Evolutionary conservation across 345 rosid genomes (phyloP).

Genomic region (Brassica juncea): DNA sequence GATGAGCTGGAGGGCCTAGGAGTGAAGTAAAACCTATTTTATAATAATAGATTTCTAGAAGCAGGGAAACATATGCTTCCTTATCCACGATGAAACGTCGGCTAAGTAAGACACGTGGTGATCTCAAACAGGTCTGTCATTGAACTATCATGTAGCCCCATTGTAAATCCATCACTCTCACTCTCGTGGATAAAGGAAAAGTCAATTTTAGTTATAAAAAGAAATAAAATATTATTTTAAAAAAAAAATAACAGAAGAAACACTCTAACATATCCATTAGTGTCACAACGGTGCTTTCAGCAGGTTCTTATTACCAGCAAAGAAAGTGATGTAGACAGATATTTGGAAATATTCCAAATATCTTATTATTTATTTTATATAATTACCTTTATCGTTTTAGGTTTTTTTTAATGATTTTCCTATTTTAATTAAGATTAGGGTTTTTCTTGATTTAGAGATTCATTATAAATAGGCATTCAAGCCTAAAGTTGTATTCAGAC

Average conservation of each 20-base stretch:
- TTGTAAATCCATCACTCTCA: slow-evolving; percentile 24
- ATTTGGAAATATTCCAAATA: too few relatives aligned
- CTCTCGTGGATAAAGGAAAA: slow-evolving; percentile 31
- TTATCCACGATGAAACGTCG: slow-evolving; percentile 34
- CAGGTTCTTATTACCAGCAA: slow-evolving; percentile 24
- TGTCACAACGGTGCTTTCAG: slow-evolving; percentile 25
- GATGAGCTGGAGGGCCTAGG: too few relatives aligned
- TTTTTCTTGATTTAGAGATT: too few relatives aligned
- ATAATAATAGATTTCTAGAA: background rate
- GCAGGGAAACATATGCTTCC: slow-evolving; percentile 24
- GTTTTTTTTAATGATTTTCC: too few relatives aligned
- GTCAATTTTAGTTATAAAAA: slow-evolving; percentile 1
- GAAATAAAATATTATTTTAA: background rate
- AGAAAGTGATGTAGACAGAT: too few relatives aligned
- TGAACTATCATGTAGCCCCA: slow-evolving; percentile 24
- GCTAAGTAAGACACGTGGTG: slow-evolving; percentile 23
- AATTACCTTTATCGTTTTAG: too few relatives aligned
- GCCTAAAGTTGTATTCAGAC: too few relatives aligned
- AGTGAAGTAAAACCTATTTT: too few relatives aligned
- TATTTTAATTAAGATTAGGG: too few relatives aligned
- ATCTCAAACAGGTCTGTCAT: slow-evolving; percentile 28
- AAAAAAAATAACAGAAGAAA: background rate
- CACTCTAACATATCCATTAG: slow-evolving; percentile 40
- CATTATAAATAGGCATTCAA: too few relatives aligned
- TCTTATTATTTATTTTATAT: too few relatives aligned